Evolutionary conservation across 1,284 basidiomycete genomes (phyloP).

Genomic region (Ganoderma meredithae): DNA sequence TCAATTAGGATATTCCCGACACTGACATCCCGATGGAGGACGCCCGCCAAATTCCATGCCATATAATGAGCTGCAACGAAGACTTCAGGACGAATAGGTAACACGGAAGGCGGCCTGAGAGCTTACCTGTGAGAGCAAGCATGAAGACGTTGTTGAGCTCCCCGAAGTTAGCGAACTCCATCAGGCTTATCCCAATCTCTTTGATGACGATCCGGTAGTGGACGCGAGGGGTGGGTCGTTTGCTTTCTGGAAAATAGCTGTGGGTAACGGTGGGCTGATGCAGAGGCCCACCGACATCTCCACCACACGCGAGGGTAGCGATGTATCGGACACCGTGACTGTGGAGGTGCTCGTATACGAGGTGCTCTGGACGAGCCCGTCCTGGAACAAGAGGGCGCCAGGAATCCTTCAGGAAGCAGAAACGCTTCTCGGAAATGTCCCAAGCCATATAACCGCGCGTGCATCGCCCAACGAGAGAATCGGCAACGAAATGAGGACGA

Average conservation of each 20-base stretch:
- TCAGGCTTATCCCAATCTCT: constrained; percentile 11
- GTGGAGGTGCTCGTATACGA: constrained; percentile 13
- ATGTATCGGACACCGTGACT: neutral
- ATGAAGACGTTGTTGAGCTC: neutral
- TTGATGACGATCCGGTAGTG: constrained; percentile 13
- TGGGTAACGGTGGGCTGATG: constrained; percentile 9
- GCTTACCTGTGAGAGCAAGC: neutral
- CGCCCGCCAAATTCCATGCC: neutral
- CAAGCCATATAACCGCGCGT: constrained; percentile 18
- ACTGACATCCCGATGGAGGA: constrained; percentile 23
- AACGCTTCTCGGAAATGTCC: neutral
- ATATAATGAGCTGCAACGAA: neutral
- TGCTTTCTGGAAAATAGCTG: neutral
- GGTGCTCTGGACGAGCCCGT: constrained; percentile 14
- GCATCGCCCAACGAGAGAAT: constrained; percentile 13
- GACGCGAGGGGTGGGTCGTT: constrained; percentile 8
- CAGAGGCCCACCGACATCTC: constrained; percentile 17
- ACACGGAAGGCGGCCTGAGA: neutral
- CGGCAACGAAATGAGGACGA: constrained; percentile 7
- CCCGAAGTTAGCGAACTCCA: neutral
- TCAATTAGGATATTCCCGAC: constrained; percentile 22
- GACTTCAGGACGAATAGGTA: neutral
- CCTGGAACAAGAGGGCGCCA: constrained; percentile 17
- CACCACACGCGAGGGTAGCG: constrained; percentile 17
- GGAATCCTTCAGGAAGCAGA: constrained; percentile 20